These are phyloP conservation scores for Casaregolazyma lundiana DNA, from an alignment of 1,139 yeast species.

Conservation along the genomic window DNA sequence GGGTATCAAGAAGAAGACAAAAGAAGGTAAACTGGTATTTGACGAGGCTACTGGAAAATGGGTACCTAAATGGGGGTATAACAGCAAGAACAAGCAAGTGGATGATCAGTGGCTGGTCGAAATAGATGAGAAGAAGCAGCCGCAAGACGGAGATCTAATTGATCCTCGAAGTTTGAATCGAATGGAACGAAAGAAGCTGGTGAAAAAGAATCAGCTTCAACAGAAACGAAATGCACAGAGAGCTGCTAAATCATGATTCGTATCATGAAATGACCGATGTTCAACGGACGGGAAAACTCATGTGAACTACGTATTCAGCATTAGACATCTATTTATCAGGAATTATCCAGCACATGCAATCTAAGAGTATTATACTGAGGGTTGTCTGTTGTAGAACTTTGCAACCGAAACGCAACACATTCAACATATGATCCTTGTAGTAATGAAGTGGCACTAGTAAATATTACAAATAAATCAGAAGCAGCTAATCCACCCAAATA, in stretches of 20 bases:
- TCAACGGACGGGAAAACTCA: too few species aligned
- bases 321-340: too few species aligned
- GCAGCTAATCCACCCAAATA: too few species aligned
- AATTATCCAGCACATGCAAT: too few species aligned
- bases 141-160: constrained; percentile 49
- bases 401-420: too few species aligned
- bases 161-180: constrained; percentile 83
- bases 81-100: constrained; percentile 81
- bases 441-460: too few species aligned
- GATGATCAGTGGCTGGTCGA: constrained; percentile 97
- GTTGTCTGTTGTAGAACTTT: too few species aligned
- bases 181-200: constrained; percentile 76
- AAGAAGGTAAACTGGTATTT: constrained; percentile 82
- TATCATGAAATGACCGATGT: too few species aligned
- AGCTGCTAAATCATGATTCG: constrained; percentile 20
- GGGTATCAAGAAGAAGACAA: constrained; percentile 88
- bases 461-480: too few species aligned
- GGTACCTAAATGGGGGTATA: constrained; percentile 99
- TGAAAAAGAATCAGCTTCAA: constrained; percentile 82
- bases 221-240: constrained; percentile 65
- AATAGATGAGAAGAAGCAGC: constrained; percentile 61
- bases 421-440: too few species aligned
- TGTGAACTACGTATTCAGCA: too few species aligned
- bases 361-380: too few species aligned
- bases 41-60: constrained; percentile 90